Conservation (phyloP, 352 stramenopile genomes). For the Globisporangium uncinulatum region DNA sequence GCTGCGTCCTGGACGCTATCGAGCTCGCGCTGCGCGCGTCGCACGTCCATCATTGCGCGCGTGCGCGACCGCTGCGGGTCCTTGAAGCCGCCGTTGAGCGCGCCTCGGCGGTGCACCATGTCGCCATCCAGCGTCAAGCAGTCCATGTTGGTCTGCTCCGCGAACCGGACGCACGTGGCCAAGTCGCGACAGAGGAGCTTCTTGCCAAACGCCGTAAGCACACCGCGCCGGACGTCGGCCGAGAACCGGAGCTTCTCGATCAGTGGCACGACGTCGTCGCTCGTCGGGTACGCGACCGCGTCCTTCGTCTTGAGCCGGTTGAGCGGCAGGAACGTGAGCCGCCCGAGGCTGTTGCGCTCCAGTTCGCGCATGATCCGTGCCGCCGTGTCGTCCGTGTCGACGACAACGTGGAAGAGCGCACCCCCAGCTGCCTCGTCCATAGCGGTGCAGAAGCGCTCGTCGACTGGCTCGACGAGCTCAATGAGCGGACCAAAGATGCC, state of each 20-base stretch:
- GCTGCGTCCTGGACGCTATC: conserved; percentile 68
- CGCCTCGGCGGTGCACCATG: conserved; percentile 94
- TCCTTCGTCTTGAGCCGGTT: conserved; percentile 90
- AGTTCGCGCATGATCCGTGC: conserved; percentile 93
- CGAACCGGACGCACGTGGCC: conserved; percentile 82
- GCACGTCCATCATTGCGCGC: conserved; percentile 82
- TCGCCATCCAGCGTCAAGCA: conserved; percentile 98
- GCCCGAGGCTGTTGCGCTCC: conserved; percentile 91
- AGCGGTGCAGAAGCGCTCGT: conserved; percentile 91
- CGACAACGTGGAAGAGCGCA: conserved; percentile 97
- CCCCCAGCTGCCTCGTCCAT: conserved; percentile 95
- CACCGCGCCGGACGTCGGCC: conserved; percentile 84
- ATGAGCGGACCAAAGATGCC: conserved; percentile 95
- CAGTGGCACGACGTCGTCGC: conserved; percentile 78
- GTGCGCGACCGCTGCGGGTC: conserved; percentile 80
- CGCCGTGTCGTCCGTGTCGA: conserved; percentile 97
- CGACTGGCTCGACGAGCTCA: conserved; percentile 89
- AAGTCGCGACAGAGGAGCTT: conserved; percentile 95
- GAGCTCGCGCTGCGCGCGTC: conserved; percentile 65
- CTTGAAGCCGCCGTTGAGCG: conserved; percentile 96
- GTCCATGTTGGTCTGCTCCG: conserved; percentile 91
- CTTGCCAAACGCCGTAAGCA: conserved; percentile 95
- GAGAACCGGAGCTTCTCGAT: conserved; percentile 86
- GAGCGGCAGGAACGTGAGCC: conserved; percentile 97
- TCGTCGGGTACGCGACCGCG: conserved; percentile 55